Percentiles rank a stretch among this genome's conserved stretches.
Conservation (phyloP, 768 basidiomycete genomes). For the Chalciporus sphaerocephalus region DNA sequence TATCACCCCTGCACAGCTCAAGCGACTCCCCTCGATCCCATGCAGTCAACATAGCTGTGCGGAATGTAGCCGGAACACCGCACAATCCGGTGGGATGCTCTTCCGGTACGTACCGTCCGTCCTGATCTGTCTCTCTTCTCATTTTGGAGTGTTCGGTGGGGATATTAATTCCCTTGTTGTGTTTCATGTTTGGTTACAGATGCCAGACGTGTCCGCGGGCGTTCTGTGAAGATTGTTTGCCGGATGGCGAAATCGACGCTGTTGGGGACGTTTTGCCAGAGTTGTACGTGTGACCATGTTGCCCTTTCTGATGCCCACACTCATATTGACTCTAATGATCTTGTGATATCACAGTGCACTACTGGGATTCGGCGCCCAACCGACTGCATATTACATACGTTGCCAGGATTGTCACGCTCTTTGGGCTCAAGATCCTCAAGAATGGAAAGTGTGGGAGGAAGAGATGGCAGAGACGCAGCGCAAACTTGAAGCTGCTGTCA, state of each 20-base stretch:
- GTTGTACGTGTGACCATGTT: conserved; percentile 39
- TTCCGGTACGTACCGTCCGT: conserved; percentile 42
- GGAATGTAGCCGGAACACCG: conserved; percentile 40
- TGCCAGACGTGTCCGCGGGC: conserved; percentile 58
- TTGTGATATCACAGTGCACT: conserved; percentile 30
- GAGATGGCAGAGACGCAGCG: conserved; percentile 38
- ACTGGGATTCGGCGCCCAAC: conserved; percentile 36
- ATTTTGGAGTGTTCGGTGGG: background rate
- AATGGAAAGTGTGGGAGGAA: conserved; percentile 41
- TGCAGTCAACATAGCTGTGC: conserved; percentile 53
- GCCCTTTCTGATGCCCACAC: background rate
- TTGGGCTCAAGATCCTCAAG: conserved; percentile 33
- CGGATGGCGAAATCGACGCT: conserved; percentile 44
- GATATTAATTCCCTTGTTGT: background rate
- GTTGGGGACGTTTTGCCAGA: conserved; percentile 56
- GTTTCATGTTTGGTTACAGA: conserved; percentile 25
- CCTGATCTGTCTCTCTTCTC: background rate
- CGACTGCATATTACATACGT: conserved; percentile 44
- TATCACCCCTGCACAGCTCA: conserved; percentile 29
- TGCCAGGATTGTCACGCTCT: conserved; percentile 46
- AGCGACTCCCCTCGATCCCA: conserved; percentile 19
- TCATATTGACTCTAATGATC: conserved; percentile 10
- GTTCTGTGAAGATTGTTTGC: conserved; percentile 60
- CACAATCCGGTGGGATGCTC: conserved; percentile 52
- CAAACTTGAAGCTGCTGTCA: conserved; percentile 26